A percentile compares a stretch with the other conserved stretches of the same genome.
These are phyloP conservation scores for Gnomoniopsis sp. DNA, from an alignment of 2,329 filamentous ascomycete species.

Conservation along the genomic window DNA sequence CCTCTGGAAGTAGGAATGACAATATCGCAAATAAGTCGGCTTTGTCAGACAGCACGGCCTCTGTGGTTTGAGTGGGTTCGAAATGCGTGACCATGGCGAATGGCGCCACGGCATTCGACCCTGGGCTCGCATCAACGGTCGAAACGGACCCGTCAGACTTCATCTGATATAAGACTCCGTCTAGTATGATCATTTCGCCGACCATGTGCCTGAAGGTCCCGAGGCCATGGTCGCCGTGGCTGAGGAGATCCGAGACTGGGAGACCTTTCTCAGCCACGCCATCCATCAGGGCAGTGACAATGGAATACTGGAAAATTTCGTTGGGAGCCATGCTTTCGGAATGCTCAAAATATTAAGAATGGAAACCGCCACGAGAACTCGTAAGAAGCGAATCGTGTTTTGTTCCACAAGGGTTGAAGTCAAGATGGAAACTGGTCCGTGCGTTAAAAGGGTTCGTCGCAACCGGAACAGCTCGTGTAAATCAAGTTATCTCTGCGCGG, in stretches of 20 bases:
- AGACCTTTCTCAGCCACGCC: slow-evolving; percentile 31
- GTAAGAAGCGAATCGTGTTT: not conserved
- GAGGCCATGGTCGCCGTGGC: slow-evolving; percentile 32
- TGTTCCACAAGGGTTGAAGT: not conserved
- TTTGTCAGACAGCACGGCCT: slow-evolving; percentile 25
- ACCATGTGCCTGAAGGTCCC: slow-evolving; percentile 32
- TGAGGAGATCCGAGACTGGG: slow-evolving; percentile 26
- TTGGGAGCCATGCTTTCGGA: slow-evolving; percentile 27
- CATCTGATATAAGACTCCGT: slow-evolving; percentile 32
- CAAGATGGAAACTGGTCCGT: slow-evolving; percentile 4
- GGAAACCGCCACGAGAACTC: not conserved
- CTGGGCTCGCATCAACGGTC: slow-evolving; percentile 21
- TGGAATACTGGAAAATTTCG: slow-evolving; percentile 32
- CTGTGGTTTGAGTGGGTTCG: slow-evolving; percentile 20
- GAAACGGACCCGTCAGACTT: slow-evolving; percentile 30
- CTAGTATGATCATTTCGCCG: slow-evolving; percentile 34
- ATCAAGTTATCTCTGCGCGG: not conserved
- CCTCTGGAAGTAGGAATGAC: slow-evolving; percentile 21
- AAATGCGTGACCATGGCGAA: slow-evolving; percentile 33
- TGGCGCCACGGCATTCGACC: slow-evolving; percentile 25
- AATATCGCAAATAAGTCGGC: slow-evolving; percentile 25
- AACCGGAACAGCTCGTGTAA: not conserved
- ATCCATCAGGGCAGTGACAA: slow-evolving; percentile 33
- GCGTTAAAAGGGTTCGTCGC: not conserved
- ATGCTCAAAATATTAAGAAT: not conserved